phyloP scores from a whole-genome alignment of 257 asterid species.

The Vinca minor region DNA sequence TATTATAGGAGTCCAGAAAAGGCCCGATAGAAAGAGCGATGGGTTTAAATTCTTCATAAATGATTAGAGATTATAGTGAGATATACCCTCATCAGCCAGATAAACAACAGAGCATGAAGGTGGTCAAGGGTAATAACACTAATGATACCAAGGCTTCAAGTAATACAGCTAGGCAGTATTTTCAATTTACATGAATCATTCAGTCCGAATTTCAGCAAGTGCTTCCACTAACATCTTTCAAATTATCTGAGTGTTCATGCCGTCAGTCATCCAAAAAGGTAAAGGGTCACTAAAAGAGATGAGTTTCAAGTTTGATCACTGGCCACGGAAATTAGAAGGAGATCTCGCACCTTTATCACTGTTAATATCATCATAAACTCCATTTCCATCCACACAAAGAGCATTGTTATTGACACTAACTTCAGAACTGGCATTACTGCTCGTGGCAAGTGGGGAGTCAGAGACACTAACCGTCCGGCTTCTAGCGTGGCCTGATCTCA shows the following conservation, averaged over 20 bases:
- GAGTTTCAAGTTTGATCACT: slow-evolving; percentile 32
- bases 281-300: slow-evolving; percentile 1
- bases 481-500: slow-evolving; percentile 71
- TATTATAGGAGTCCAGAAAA: background rate
- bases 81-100: background rate
- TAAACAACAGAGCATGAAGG: slow-evolving; percentile 7
- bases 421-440: slow-evolving; percentile 97
- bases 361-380: slow-evolving; percentile 59
- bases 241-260: slow-evolving; percentile 5
- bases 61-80: background rate
- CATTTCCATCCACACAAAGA: slow-evolving; percentile 47
- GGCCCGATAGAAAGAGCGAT: background rate
- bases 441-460: slow-evolving; percentile 90
- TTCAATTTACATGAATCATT: slow-evolving; percentile 42
- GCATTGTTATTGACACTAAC: slow-evolving; percentile 68
- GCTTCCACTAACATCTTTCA: slow-evolving; percentile 9
- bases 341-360: slow-evolving; percentile 60
- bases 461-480: slow-evolving; percentile 59
- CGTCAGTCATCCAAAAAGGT: slow-evolving; percentile 8
- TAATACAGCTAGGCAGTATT: no score
- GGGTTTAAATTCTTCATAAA: slow-evolving; percentile 1
- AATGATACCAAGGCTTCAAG: slow-evolving; percentile 30
- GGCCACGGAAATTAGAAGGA: slow-evolving; percentile 55
- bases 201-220: slow-evolving; percentile 10
- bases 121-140: slow-evolving; percentile 14